Conservation (phyloP, 441 rosid species). For the Jatropha multifida region DNA sequence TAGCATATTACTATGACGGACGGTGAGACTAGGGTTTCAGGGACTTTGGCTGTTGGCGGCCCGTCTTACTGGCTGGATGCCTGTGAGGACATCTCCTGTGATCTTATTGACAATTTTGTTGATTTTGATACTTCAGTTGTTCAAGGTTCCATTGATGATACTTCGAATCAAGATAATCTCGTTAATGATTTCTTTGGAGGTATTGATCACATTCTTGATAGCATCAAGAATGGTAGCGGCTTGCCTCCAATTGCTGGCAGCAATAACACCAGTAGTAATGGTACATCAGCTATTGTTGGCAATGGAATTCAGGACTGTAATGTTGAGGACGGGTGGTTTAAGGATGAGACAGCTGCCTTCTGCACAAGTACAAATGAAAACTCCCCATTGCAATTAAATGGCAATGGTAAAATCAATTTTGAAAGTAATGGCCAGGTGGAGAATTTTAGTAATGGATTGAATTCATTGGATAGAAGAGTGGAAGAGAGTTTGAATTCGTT, state of each 20-base stretch:
- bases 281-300: constrained; percentile 13
- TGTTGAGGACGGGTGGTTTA: constrained; percentile 26
- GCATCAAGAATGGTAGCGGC: constrained; percentile 78
- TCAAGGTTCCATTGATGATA: constrained; percentile 43
- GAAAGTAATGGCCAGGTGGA: constrained; percentile 28
- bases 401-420: constrained; percentile 19
- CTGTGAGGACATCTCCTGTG: constrained; percentile 78
- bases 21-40: constrained; percentile 57
- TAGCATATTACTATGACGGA: constrained; percentile 41
- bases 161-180: constrained; percentile 39
- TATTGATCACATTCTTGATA: constrained; percentile 88
- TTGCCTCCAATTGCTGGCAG: constrained; percentile 36
- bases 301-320: constrained; percentile 31
- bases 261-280: neutral
- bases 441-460: constrained; percentile 25
- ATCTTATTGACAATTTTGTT: constrained; percentile 64
- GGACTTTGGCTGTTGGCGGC: constrained; percentile 29
- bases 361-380: constrained; percentile 23
- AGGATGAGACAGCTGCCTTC: constrained; percentile 26
- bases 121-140: constrained; percentile 60
- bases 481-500: constrained; percentile 17
- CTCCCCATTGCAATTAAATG: constrained; percentile 28
- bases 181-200: constrained; percentile 85
- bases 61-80: constrained; percentile 95
- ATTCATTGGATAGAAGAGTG: constrained; percentile 24